Conservation (phyloP, 768 basidiomycete genomes). For the Kwoniella dejecticola region DNA sequence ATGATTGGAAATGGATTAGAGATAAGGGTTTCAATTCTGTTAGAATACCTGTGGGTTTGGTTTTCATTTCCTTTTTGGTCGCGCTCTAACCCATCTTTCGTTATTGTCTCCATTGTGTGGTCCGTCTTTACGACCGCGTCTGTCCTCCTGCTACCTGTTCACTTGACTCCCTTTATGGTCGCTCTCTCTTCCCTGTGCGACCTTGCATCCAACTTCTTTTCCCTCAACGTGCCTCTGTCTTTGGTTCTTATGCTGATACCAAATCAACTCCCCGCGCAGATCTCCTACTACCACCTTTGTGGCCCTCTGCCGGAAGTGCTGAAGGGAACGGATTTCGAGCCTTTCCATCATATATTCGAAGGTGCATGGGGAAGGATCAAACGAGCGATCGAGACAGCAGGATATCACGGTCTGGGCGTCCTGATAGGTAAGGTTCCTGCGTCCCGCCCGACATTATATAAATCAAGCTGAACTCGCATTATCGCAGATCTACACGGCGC, state of each 20-base stretch:
- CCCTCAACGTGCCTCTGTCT: too few relatives aligned
- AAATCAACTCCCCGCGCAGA: conserved; percentile 42
- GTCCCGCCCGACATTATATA: background rate
- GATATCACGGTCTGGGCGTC: conserved; percentile 70
- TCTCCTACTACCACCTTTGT: conserved; percentile 80
- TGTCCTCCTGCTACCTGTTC: background rate
- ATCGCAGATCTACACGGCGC: conserved; percentile 69
- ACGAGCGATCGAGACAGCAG: conserved; percentile 64
- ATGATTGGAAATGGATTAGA: conserved; percentile 71
- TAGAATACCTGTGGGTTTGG: conserved; percentile 62
- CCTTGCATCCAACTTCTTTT: background rate
- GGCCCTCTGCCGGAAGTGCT: conserved; percentile 73
- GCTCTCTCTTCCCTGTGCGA: background rate
- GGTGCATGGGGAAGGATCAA: conserved; percentile 73
- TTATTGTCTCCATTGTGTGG: too few relatives aligned
- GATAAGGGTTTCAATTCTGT: conserved; percentile 65
- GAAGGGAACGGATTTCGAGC: conserved; percentile 67
- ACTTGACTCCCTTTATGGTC: background rate
- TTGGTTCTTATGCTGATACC: background rate
- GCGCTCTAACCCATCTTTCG: too few relatives aligned
- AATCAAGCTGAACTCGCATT: background rate
- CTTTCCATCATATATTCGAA: conserved; percentile 59
- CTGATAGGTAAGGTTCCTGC: conserved; percentile 62
- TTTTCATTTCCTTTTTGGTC: too few relatives aligned
- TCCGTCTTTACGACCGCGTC: too few relatives aligned